phyloP scores from a whole-genome alignment of 2,329 filamentous ascomycete genomes.

The Fusarium sp. region DNA sequence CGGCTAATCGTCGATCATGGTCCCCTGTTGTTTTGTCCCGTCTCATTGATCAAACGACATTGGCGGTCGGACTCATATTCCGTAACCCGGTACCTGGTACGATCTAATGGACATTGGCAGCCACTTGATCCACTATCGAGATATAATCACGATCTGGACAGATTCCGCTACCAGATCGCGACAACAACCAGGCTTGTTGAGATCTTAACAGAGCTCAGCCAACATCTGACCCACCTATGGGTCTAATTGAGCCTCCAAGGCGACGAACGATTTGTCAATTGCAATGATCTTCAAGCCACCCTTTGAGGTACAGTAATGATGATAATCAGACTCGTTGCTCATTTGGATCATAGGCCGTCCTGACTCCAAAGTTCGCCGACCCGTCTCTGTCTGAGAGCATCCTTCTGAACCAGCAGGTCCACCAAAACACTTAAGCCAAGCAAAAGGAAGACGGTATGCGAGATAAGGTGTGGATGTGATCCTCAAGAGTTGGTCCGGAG shows the following conservation, averaged over 20 bases:
- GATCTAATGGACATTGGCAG: constrained; percentile 26
- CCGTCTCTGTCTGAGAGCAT: not conserved
- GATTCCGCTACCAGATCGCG: constrained; percentile 34
- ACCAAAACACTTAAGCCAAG: not conserved
- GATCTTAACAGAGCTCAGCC: constrained; percentile 15
- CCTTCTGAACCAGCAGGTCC: not conserved
- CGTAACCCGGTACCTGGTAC: constrained; percentile 34
- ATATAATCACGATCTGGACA: constrained; percentile 38
- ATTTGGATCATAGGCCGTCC: not conserved
- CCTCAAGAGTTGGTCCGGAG: not conserved
- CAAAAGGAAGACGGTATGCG: not conserved
- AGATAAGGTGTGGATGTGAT: not conserved
- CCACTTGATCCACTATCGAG: constrained; percentile 43
- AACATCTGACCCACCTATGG: constrained; percentile 7
- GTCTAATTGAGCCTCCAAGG: not conserved
- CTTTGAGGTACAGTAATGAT: not conserved
- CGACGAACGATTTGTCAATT: not conserved
- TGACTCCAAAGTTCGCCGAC: not conserved
- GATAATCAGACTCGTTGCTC: not conserved
- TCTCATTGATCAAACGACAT: constrained; percentile 14
- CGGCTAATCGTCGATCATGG: constrained; percentile 20
- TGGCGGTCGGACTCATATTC: constrained; percentile 15
- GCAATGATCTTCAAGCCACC: constrained; percentile 1
- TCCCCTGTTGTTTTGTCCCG: constrained; percentile 7
- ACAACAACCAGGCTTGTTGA: constrained; percentile 27